Evolutionary conservation across 1,284 basidiomycete genomes (phyloP).

Genomic region (Apiotrichum veenhuisii): DNA sequence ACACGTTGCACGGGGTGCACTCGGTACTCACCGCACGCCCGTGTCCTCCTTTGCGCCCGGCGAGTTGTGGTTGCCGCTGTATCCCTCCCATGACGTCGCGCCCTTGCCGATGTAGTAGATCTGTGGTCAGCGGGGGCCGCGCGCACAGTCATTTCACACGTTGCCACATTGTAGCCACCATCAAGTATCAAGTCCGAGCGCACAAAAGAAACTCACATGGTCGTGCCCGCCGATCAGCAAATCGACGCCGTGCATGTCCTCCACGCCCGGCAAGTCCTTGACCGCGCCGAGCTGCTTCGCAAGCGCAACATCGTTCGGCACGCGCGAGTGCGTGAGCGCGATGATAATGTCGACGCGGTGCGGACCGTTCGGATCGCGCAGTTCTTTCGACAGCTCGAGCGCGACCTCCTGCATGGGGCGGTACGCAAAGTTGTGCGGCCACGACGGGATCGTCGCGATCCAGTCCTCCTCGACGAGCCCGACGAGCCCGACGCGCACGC

Average conservation of each 20-base stretch:
- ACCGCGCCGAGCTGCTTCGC: conserved; percentile 62
- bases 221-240: conserved; percentile 86
- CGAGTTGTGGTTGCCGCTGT: conserved; percentile 57
- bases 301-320: conserved; percentile 66
- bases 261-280: conserved; percentile 53
- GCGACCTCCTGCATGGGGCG: conserved; percentile 65
- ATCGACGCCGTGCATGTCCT: conserved; percentile 70
- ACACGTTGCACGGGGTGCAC: no score
- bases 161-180: no score
- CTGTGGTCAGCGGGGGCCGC: conserved; percentile 15
- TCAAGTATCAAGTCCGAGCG: no score
- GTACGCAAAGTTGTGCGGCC: conserved; percentile 70
- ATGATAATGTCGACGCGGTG: conserved; percentile 72
- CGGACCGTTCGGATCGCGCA: conserved; percentile 67
- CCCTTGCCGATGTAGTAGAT: conserved; percentile 63
- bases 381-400: conserved; percentile 61
- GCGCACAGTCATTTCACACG: no score
- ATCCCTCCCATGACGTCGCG: conserved; percentile 66
- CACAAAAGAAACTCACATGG: conserved; percentile 55
- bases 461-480: conserved; percentile 85
- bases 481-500: conserved; percentile 69
- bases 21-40: conserved; percentile 58
- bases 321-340: conserved; percentile 72
- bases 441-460: conserved; percentile 78
- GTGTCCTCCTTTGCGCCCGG: conserved; percentile 72